These are phyloP conservation scores for Somion occarium DNA, from an alignment of 1,284 basidiomycete species.

Conservation along the genomic window DNA sequence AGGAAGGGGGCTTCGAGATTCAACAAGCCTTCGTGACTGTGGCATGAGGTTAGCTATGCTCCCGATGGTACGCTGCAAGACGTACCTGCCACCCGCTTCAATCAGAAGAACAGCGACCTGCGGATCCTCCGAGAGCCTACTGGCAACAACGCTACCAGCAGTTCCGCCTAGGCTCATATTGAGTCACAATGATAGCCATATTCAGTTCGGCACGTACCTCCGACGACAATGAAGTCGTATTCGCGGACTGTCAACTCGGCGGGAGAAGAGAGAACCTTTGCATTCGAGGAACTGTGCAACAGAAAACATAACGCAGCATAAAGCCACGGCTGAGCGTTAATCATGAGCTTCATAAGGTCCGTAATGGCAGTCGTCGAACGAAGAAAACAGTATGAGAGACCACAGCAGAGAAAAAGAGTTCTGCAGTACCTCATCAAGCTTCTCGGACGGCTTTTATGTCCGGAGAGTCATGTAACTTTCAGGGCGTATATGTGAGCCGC, in stretches of 20 bases:
- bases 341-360: background rate
- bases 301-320: background rate
- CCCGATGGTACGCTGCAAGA: too few species aligned
- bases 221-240: conserved; percentile 27
- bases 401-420: background rate
- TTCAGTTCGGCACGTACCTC: conserved; percentile 15
- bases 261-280: conserved; percentile 4
- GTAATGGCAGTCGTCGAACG: background rate
- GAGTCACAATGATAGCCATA: background rate
- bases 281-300: background rate
- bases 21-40: conserved; percentile 3
- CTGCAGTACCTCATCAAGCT: background rate
- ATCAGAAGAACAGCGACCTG: conserved; percentile 26
- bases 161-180: conserved; percentile 25
- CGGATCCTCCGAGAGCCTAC: conserved; percentile 29
- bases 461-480: background rate
- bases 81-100: conserved; percentile 20
- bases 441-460: background rate
- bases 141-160: conserved; percentile 30
- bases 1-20: conserved; percentile 10
- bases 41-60: background rate
- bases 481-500: background rate
- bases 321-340: background rate
- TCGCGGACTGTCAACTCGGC: conserved; percentile 3
- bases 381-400: background rate